Evolutionary conservation across 805 yeast genomes (phyloP).

Genomic region (Candida peoriensis): DNA sequence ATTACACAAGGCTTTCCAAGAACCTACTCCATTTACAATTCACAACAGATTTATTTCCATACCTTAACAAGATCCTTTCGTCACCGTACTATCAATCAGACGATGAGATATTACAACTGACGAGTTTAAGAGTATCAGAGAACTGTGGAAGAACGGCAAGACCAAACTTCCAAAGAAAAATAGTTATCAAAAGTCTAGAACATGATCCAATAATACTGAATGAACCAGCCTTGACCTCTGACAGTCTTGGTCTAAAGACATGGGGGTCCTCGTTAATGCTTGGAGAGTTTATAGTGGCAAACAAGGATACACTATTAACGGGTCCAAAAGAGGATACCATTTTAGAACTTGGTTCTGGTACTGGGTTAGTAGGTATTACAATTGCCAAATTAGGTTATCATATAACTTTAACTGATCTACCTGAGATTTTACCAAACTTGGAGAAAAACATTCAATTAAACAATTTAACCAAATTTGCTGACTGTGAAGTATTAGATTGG

Average conservation of each 20-base stretch:
- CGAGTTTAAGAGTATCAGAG: constrained; percentile 68
- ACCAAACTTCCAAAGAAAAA: constrained; percentile 61
- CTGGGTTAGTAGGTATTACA: constrained; percentile 84
- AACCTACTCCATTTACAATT: constrained; percentile 27
- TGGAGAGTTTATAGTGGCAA: constrained; percentile 45
- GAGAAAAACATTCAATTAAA: constrained; percentile 55
- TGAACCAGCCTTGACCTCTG: constrained; percentile 86
- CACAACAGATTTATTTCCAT: constrained; percentile 37
- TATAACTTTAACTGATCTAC: constrained; percentile 63
- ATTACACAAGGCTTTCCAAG: constrained; percentile 29
- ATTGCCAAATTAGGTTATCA: constrained; percentile 46
- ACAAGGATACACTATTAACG: constrained; percentile 17
- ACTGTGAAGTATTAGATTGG: constrained; percentile 73
- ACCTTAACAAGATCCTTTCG: constrained; percentile 41
- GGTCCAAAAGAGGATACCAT: too few species aligned
- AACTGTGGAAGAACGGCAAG: constrained; percentile 82
- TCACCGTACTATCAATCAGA: constrained; percentile 36
- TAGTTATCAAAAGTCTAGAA: constrained; percentile 39
- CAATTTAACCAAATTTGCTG: constrained; percentile 27
- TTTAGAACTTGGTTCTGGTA: constrained; percentile 91
- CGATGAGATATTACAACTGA: constrained; percentile 43
- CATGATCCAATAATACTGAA: constrained; percentile 32
- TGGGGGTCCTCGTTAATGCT: constrained; percentile 91
- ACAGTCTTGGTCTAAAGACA: constrained; percentile 85
- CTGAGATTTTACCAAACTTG: constrained; percentile 70